Percentiles rank a stretch among this genome's conserved stretches.
Evolutionary conservation across 352 stramenopile species (phyloP).

Genomic region (Pythium coloratum): DNA sequence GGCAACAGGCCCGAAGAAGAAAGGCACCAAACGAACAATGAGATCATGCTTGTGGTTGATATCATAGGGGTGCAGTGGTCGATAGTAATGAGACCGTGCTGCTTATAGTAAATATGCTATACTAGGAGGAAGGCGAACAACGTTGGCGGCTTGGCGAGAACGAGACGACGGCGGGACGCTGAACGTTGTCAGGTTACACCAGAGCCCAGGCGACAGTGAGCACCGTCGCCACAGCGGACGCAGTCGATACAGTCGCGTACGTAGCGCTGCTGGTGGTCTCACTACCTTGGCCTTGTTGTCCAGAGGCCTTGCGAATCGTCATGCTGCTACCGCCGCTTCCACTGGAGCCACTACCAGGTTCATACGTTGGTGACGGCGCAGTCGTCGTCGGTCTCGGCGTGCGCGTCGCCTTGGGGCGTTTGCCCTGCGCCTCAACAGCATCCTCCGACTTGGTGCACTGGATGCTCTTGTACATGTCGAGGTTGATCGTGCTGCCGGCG

Average conservation of each 20-base stretch:
- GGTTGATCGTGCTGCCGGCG: conserved; percentile 15
- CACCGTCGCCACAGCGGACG: background rate
- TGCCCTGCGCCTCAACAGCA: conserved; percentile 9
- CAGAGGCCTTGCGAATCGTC: background rate
- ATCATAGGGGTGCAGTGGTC: background rate
- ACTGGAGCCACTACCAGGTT: background rate
- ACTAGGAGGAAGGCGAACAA: background rate
- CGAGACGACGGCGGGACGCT: background rate
- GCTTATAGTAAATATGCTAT: background rate
- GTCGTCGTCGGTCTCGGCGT: conserved; percentile 6
- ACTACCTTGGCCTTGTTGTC: background rate
- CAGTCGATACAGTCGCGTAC: background rate
- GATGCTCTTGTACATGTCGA: conserved; percentile 17
- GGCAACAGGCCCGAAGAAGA: background rate
- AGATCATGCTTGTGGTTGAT: background rate
- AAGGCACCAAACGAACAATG: background rate
- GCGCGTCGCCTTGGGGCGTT: conserved; percentile 15
- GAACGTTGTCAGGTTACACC: background rate
- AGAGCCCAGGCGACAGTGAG: conserved; percentile 8
- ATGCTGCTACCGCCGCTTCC: background rate
- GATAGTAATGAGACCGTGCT: background rate
- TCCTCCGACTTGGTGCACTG: conserved; percentile 34
- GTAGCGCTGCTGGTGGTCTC: background rate
- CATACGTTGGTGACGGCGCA: background rate
- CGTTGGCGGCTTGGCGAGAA: background rate